Conservation (phyloP, 2,329 filamentous ascomycete genomes). For the Amesomyces nigricolor region DNA sequence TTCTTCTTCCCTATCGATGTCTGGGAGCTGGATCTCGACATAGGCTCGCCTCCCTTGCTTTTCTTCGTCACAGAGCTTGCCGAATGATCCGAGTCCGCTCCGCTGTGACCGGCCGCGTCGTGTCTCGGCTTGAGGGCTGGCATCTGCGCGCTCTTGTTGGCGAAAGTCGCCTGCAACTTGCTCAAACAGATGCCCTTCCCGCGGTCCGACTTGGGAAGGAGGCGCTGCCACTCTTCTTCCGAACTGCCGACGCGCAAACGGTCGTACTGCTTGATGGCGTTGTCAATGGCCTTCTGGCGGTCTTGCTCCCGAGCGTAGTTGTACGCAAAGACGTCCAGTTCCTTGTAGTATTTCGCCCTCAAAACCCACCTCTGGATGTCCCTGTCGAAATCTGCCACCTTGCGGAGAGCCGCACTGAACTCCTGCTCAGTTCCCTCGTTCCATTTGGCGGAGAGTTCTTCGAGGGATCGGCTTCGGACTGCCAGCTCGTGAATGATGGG, state of each 20-base stretch:
- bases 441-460: slow-evolving; percentile 47
- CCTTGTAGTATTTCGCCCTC: slow-evolving; percentile 55
- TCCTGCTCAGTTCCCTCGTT: slow-evolving; percentile 44
- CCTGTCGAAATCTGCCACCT: slow-evolving; percentile 50
- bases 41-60: slow-evolving; percentile 36
- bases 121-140: slow-evolving; percentile 47
- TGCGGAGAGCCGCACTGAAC: slow-evolving; percentile 49
- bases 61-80: slow-evolving; percentile 36
- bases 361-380: slow-evolving; percentile 49
- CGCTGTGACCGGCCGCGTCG: slow-evolving; percentile 42
- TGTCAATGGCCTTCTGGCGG: slow-evolving; percentile 55
- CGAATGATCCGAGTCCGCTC: slow-evolving; percentile 25
- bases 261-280: slow-evolving; percentile 56
- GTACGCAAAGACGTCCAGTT: slow-evolving; percentile 60
- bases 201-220: slow-evolving; percentile 53
- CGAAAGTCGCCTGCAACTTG: slow-evolving; percentile 54
- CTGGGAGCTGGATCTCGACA: slow-evolving; percentile 26
- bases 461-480: slow-evolving; percentile 45
- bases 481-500: slow-evolving; percentile 58
- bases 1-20: slow-evolving; percentile 56
- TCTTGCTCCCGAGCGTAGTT: slow-evolving; percentile 49
- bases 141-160: slow-evolving; percentile 45
- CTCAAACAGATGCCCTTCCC: slow-evolving; percentile 57
- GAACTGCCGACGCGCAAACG: slow-evolving; percentile 50
- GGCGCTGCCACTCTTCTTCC: slow-evolving; percentile 56